Conservation (phyloP, 78 protist species). For the Dictyostelium citrinum region DNA sequence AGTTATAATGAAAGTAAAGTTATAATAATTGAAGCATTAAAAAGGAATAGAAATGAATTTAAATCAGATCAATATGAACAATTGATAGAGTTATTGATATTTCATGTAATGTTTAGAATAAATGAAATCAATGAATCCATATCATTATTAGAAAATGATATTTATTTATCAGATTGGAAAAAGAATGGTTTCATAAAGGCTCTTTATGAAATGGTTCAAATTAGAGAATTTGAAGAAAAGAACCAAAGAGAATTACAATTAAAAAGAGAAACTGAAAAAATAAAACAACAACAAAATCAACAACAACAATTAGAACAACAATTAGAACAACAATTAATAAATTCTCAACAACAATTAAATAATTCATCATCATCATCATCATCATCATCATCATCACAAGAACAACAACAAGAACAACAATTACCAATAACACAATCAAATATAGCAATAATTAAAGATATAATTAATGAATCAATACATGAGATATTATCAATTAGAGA, state of each 20-base stretch:
- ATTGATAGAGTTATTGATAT: constrained; percentile 31
- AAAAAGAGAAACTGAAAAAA: background rate
- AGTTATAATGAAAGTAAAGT: constrained; percentile 40
- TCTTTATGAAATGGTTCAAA: constrained; percentile 56
- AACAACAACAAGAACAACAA: background rate
- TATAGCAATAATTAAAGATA: background rate
- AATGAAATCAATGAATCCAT: constrained; percentile 21
- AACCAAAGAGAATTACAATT: constrained; percentile 1
- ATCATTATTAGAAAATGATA: background rate
- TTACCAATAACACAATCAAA: background rate
- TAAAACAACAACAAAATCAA: background rate
- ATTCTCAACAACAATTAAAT: background rate
- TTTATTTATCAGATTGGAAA: constrained; percentile 15
- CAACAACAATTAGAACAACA: constrained; percentile 31
- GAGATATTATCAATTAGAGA: constrained; percentile 13
- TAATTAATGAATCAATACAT: background rate
- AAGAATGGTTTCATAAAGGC: constrained; percentile 42
- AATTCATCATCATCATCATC: background rate
- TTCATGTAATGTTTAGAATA: constrained; percentile 65
- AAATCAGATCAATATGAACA: constrained; percentile 27
- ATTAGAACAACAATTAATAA: background rate
- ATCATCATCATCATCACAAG: background rate
- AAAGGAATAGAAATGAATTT: background rate
- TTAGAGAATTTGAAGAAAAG: constrained; percentile 31
- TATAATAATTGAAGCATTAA: constrained; percentile 9